phyloP scores from a whole-genome alignment of 129 eudicot genomes.

The Deinandra increscens region DNA sequence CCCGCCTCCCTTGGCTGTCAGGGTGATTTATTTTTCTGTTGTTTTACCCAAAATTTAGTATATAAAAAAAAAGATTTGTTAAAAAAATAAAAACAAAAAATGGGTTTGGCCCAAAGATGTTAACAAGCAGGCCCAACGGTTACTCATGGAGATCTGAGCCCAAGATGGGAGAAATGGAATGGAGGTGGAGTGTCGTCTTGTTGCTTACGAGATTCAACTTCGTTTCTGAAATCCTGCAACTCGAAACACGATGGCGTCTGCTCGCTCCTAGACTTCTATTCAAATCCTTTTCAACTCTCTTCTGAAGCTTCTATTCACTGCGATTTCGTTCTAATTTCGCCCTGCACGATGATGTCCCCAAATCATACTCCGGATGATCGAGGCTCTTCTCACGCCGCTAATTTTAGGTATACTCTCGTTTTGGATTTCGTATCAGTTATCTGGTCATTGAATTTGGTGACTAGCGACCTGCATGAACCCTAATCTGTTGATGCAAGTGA shows the following conservation, averaged over 20 bases:
- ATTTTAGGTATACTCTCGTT: slow-evolving; percentile 28
- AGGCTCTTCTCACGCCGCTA: slow-evolving; percentile 40
- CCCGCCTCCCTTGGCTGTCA: too few species aligned
- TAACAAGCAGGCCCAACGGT: neutral
- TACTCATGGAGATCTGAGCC: slow-evolving; percentile 24
- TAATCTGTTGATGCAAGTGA: neutral
- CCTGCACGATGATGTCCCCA: slow-evolving; percentile 39
- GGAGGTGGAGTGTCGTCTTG: slow-evolving; percentile 21
- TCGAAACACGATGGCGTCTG: slow-evolving; percentile 1
- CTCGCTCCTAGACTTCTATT: slow-evolving; percentile 5
- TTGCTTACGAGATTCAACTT: slow-evolving; percentile 36
- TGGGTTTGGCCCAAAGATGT: slow-evolving; percentile 7
- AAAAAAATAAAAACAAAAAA: too few species aligned
- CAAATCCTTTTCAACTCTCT: slow-evolving; percentile 15
- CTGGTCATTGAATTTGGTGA: neutral
- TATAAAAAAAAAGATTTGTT: too few species aligned
- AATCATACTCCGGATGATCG: slow-evolving; percentile 60
- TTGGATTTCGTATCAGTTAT: slow-evolving; percentile 1
- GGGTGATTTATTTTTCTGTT: too few species aligned
- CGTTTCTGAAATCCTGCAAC: slow-evolving; percentile 23
- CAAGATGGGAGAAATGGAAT: neutral
- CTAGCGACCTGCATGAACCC: slow-evolving; percentile 1
- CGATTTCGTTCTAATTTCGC: slow-evolving; percentile 15
- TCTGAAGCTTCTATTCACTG: neutral
- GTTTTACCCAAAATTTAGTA: too few species aligned